Evolutionary conservation across 495 filamentous ascomycete genomes (phyloP), one percentile per base, ranked within the genome.

Genomic region (Talaromyces ruber): DNA sequence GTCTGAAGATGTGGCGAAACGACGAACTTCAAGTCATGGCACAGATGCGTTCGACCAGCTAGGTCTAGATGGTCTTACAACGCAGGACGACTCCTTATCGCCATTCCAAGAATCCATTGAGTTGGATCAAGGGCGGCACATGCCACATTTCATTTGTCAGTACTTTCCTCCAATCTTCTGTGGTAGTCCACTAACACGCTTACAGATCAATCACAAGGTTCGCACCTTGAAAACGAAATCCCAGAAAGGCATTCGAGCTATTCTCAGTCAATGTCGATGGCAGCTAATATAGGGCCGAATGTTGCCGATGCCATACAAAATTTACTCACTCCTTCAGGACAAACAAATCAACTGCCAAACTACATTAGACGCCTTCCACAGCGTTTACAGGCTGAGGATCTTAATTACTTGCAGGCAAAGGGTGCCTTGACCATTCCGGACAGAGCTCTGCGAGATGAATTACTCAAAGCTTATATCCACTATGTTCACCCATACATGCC

Each of bases 401-500:
- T 92, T 51, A 79, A 84, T 29, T 93, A 91, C 68, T 80, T 94
- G 60, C 78, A 79, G 30, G 81, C 80, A 66, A 93, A 93, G 74
- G 89, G 88, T 1, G 91, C 89, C 0, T 70, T 96, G 64, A 81
- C 82, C 0, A 76, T 94, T 11, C 91, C 91, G 0, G 81, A 84
- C 37, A 72, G 78, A n/a, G 70, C 69, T 2, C 70, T 93, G 29
- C 86, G 90, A 67, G 90, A 86, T 70, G 91, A 88, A 58, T 74
- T 94, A 26, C 72, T 96, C 4, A 84, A 84, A 63, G 82, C 83
- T 22, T 93, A 91, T 68, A 79, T 92, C 58, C 87, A 93, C 68
- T 94, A 86, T 71, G 91, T 94, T 6, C 87, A 96, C 67, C 90
- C 91, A 5, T 93, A 88, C 71, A 93, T 94, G 90, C 91, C 91